Base-by-base conservation (phyloP, 495 filamentous ascomycete species). In the Lophium mytilinum region DNA sequence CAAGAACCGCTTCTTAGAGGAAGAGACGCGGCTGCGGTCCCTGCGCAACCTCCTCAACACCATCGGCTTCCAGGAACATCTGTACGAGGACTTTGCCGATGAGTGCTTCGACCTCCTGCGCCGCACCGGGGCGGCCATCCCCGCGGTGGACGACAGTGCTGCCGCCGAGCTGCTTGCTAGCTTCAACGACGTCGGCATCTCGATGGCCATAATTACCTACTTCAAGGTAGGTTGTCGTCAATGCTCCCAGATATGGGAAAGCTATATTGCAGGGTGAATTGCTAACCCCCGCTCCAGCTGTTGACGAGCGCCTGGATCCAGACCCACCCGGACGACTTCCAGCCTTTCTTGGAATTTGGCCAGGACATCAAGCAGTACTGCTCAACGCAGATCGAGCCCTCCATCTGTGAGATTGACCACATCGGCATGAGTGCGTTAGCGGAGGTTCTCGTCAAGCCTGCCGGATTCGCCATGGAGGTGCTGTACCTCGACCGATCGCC, bases 281-380 rank as follows among this genome's bases (percentile, higher is more conserved):
- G 18, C 71, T 15, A 36, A 51, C 34, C 12, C 5, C 35, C 12
- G 15, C 52, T 52, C n/a, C 35, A 95, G 76, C 78, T 96, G 41
- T 78, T 98, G 41, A 93, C 93, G 3, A 85, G 84, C 64, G 83
- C 91, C 12, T 94, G 85, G 83, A 85, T 97, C 76, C 92, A 87
- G 72, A 79, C 81, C 0, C 82, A 90, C 63, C 68, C 77, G 3
- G 78, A 77, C 4, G 73, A 76, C 11, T 97, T 90, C 68, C 73
- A 80, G 63, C 79, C 81, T 5, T 98, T 88, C 68, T 74, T 94
- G 40, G 67, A 75, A 6, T 73, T 77, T 15, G 34, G 53, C 50
- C 61, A 76, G 47, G 78, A 77, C 41, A 71, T 96, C 47, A 81
- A 84, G 9, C 73, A 81, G 18, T 96, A 95, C 72, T 88, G 87